Evolutionary conservation across 352 stramenopile genomes (phyloP).

Genomic region (Blastocystis sp.): DNA sequence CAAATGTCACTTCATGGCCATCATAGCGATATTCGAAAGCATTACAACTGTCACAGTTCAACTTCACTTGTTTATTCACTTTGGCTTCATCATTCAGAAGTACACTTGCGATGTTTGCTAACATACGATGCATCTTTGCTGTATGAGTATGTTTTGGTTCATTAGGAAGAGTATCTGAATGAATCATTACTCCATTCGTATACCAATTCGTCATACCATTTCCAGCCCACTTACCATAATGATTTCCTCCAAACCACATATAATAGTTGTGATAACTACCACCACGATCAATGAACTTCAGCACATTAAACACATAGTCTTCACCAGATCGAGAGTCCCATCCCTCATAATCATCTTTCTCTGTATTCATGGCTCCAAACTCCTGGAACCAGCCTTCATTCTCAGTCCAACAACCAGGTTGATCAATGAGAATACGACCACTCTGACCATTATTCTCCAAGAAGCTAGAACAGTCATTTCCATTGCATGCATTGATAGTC

Average conservation of each 20-base stretch:
- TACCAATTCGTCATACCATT: conserved; percentile 44
- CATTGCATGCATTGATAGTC: conserved; percentile 47
- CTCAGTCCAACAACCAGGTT: conserved; percentile 23
- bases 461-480: conserved; percentile 19
- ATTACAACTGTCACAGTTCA: conserved; percentile 22
- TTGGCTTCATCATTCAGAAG: conserved; percentile 27
- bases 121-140: conserved; percentile 22
- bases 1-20: not conserved
- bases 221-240: conserved; percentile 15
- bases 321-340: conserved; percentile 32
- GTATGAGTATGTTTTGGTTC: conserved; percentile 29
- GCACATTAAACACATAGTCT: conserved; percentile 6
- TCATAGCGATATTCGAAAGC: conserved; percentile 1
- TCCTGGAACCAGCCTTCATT: conserved; percentile 17
- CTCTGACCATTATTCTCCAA: conserved; percentile 17
- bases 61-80: conserved; percentile 4
- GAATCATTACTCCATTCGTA: conserved; percentile 29
- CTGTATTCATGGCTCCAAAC: not conserved
- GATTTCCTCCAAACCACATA: conserved; percentile 47
- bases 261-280: conserved; percentile 48
- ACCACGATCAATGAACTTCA: conserved; percentile 31
- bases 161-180: conserved; percentile 54
- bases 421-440: conserved; percentile 25
- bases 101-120: conserved; percentile 5
- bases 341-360: conserved; percentile 32